phyloP scores from a whole-genome alignment of 208 protist genomes.

The Leishmania turanica region DNA sequence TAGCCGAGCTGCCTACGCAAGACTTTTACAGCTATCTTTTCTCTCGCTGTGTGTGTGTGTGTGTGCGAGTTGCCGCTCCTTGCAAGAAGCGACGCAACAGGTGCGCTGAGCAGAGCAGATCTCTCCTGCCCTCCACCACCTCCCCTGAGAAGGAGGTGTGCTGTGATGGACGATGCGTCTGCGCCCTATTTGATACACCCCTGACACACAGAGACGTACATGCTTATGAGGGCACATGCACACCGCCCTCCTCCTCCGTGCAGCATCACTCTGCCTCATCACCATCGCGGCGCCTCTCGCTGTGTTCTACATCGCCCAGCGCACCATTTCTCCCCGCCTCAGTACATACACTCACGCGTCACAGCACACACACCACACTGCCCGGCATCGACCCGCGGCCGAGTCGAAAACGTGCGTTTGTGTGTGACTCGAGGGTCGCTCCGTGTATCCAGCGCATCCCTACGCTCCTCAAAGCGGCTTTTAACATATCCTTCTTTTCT shows the following conservation, averaged over 20 bases:
- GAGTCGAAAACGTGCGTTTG: neutral
- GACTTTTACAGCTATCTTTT: neutral
- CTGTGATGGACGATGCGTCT: neutral
- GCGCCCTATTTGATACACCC: neutral
- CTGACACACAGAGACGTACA: neutral
- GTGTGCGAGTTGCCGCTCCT: neutral
- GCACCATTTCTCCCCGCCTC: neutral
- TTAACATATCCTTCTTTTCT: neutral
- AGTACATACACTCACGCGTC: neutral
- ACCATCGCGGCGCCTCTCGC: neutral
- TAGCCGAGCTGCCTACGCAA: neutral
- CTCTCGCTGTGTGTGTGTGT: neutral
- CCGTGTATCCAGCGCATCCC: neutral
- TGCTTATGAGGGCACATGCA: neutral
- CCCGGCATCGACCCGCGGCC: neutral
- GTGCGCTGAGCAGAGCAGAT: neutral
- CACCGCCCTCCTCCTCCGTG: neutral
- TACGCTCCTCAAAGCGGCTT: neutral
- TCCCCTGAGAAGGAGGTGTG: neutral
- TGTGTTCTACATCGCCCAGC: neutral
- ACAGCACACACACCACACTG: neutral
- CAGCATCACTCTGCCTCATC: neutral
- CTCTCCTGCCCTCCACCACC: neutral
- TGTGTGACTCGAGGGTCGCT: neutral
- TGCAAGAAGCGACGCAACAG: neutral